Base-by-base conservation (phyloP, 176 grass and related monocot species). In the Metroxylon sagu region DNA sequence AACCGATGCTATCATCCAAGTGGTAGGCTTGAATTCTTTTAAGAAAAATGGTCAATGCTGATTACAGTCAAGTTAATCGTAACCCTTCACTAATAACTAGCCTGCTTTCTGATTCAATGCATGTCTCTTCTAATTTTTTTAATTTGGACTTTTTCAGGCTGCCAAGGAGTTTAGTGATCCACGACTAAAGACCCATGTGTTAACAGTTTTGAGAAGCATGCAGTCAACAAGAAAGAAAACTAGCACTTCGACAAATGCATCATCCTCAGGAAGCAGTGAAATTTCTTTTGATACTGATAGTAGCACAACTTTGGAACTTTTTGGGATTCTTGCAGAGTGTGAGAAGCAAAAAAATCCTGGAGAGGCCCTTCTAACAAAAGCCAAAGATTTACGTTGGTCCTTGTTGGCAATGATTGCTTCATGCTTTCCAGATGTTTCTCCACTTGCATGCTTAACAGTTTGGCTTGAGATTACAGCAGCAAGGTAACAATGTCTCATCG, bases 391-490 rank as follows among this genome's bases (percentile, higher is more conserved):
- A 78, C 80, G 65, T 52, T 96, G 92, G 92, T 86, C 83, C 58
- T 79, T 96, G 29, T 50, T 96, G 66, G 83, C 92, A 27, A 82
- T 96, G 59, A 53, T 96, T 72, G 92, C 92, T 74, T 96, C 92
- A 23, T 90, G 92, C 58, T 96, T 90, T 73, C 48, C 75, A 67
- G 87, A 96, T 86, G 82, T 79, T 63, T 87, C 86, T 68, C 68
- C 67, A 66, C 80, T 96, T 54, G 72, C 80, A 69, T 90, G 92
- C 68, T 69, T 89, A 71, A 86, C 77, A 70, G 57, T 85, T 76
- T 96, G 92, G 92, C 87, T 96, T 54, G 92, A 90, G 68, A 96
- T 90, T 85, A 96, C 92, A 74, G 75, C 83, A 5, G 62, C 75
- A 67, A 90, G 86, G 92, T 96, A 84, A 79, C 49, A 65, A 51